Base-by-base conservation (phyloP, 805 yeast species). In the Yamadazyma akitaensis region DNA sequence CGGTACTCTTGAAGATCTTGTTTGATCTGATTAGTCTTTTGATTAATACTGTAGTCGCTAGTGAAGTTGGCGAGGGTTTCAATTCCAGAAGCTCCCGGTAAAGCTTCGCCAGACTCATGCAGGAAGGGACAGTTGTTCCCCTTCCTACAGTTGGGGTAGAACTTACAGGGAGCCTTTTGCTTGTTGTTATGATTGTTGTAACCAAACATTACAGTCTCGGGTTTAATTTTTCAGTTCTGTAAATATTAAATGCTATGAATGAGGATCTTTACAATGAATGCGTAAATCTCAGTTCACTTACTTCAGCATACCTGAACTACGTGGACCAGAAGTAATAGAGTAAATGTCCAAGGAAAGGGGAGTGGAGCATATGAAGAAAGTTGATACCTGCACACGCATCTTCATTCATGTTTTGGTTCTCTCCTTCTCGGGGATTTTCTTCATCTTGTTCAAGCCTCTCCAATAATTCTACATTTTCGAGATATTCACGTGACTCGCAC, bases 91-190 rank as follows among this genome's bases (percentile, higher is more conserved):
- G 19, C 40, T 10, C 19, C 32, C 18, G 25, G 26, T n/a, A 34
- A 21, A 28, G 33, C 28, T 5, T 21, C 39, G 26, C 37, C 40
- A 5, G 26, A 9, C 2, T 39, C 21, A 47, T 65, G 70, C 8
- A 54, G 43, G 42, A 58, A 63, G 26, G 54, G 60, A 53, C 68
- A 65, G 46, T 43, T 57, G 41, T 49, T 51, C 3, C 69, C 70
- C 42, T 53, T 57, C 28, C 56, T 51, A 53, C 71, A 65, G 44
- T 56, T 53, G 14, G 56, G 56, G 30, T 50, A 52, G 46, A 52
- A 52, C 37, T 40, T 44, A 31, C 55, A 52, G 12, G 53, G 49
- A 12, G 17, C 9, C 12, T 17, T 26, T 25, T 37, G n/a, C 13
- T 37, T 31, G 33, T 36, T 36, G n/a, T 25, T 35, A 17, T 17